Evolutionary conservation across 2,329 filamentous ascomycete species (phyloP).

Genomic region (Magnaporthiopsis poae): DNA sequence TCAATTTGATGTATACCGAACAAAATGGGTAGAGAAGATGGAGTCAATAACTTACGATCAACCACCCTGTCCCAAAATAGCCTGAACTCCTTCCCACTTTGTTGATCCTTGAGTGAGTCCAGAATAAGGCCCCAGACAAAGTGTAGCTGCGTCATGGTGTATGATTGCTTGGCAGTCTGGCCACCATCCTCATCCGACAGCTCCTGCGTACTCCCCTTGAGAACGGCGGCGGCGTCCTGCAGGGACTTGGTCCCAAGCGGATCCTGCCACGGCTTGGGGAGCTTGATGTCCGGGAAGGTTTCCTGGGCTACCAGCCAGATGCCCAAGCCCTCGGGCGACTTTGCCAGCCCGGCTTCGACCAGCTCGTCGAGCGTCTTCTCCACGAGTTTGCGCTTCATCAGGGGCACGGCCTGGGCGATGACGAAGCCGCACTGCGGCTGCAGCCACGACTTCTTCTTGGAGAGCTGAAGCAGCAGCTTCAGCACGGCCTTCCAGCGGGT

Average conservation of each 20-base stretch:
- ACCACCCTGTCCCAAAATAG: constrained; percentile 81
- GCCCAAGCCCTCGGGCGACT: constrained; percentile 79
- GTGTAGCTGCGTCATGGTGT: constrained; percentile 70
- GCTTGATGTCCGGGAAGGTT: constrained; percentile 52
- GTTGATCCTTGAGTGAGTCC: constrained; percentile 33
- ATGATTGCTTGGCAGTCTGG: constrained; percentile 51
- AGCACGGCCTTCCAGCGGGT: constrained; percentile 59
- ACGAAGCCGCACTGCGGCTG: constrained; percentile 79
- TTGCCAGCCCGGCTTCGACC: constrained; percentile 50
- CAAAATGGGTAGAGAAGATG: neutral
- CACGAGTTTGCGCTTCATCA: constrained; percentile 48
- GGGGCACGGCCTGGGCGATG: constrained; percentile 60
- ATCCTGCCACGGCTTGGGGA: constrained; percentile 69
- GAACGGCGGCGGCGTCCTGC: constrained; percentile 58
- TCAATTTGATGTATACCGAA: neutral
- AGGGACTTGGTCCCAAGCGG: constrained; percentile 63
- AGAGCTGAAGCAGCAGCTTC: constrained; percentile 61
- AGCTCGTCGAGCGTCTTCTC: constrained; percentile 55
- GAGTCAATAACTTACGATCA: constrained; percentile 56
- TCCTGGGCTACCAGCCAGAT: constrained; percentile 69
- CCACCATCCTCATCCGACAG: constrained; percentile 34
- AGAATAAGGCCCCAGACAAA: constrained; percentile 82
- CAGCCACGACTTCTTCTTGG: constrained; percentile 78
- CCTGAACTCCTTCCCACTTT: constrained; percentile 44
- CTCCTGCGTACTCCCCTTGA: constrained; percentile 63